Base-by-base conservation (phyloP, 1,284 basidiomycete genomes). In the Termitomyces sp. region DNA sequence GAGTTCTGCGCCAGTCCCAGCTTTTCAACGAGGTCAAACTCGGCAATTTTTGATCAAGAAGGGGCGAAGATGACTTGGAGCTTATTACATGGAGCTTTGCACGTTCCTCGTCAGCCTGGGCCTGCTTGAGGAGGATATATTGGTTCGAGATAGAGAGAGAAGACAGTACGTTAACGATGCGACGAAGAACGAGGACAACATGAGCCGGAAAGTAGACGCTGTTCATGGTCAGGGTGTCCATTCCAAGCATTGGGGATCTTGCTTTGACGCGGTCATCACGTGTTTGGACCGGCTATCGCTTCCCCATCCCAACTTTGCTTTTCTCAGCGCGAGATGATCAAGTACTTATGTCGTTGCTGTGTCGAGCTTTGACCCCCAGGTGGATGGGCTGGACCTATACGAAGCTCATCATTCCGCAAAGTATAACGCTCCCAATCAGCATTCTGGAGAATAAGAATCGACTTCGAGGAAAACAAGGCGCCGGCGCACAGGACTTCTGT, bases 111-210 rank as follows among this genome's bases (percentile, higher is more conserved):
- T 61, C 58, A 12, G 55, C 54, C 33, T 62, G 61, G 15, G 64
- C 60, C 33, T 62, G 66, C 59, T 67, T 65, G 55, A 66, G 66
- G 34, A 72, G 62, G 40, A 83, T 62, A 62, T 84, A 87, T 38
- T 86, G 82, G 61, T 80, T 80, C 2, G 86, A 81, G 39, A 88
- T 78, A 0, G 85, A 84, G 28, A 87, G 68, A 0, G 82, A 74
- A 0, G 85, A 86, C 44, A 89, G 74, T 39, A 80, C 80, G 61
- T 87, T 85, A 57, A 83, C 78, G 41, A 90, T 70, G 57, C 86
- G 74, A 55, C 79, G 83, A 58, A 89, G 71, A 45, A 89, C 67
- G 39, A 78, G 67, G 55, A 77, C 73, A 61, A 88, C 79, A 53
- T 81, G 82, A 42, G 76, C 70, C 26, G 74, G 82, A 62, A 86